These are phyloP conservation scores for Scheffersomyces parashehatae DNA, from an alignment of 1,139 yeast species.

Conservation along the genomic window DNA sequence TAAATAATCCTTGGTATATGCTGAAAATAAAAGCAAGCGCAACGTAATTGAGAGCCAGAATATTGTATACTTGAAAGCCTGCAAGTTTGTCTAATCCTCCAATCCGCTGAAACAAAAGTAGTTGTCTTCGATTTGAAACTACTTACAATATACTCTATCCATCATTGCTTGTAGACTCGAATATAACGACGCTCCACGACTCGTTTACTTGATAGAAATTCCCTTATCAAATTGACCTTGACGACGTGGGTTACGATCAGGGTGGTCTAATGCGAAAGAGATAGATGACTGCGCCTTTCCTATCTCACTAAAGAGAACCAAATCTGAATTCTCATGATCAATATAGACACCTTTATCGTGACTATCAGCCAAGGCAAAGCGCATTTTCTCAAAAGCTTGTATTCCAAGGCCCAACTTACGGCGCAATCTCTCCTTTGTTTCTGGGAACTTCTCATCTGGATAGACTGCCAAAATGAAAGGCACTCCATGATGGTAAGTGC, in stretches of 20 bases:
- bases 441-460: conserved; percentile 62
- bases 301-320: conserved; percentile 57
- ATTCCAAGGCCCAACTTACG: conserved; percentile 70
- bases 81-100: no score
- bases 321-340: conserved; percentile 51
- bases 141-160: no score
- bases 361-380: conserved; percentile 56
- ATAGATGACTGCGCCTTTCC: conserved; percentile 36
- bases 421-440: conserved; percentile 71
- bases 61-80: no score
- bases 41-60: no score
- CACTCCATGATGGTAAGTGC: conserved; percentile 75
- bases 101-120: no score
- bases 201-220: conserved; percentile 45
- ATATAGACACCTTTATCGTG: conserved; percentile 47
- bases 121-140: no score
- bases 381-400: conserved; percentile 75
- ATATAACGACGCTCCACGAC: no score
- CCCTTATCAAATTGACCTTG: conserved; percentile 57
- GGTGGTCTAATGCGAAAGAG: conserved; percentile 79
- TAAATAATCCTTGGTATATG: no score
- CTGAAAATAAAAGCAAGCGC: no score
- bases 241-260: conserved; percentile 64
- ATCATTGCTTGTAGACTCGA: no score
- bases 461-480: conserved; percentile 77